Percentiles rank a stretch among this genome's conserved stretches.
Evolutionary conservation across 2,329 filamentous ascomycete genomes (phyloP).

Genomic region (Amphichorda felina): DNA sequence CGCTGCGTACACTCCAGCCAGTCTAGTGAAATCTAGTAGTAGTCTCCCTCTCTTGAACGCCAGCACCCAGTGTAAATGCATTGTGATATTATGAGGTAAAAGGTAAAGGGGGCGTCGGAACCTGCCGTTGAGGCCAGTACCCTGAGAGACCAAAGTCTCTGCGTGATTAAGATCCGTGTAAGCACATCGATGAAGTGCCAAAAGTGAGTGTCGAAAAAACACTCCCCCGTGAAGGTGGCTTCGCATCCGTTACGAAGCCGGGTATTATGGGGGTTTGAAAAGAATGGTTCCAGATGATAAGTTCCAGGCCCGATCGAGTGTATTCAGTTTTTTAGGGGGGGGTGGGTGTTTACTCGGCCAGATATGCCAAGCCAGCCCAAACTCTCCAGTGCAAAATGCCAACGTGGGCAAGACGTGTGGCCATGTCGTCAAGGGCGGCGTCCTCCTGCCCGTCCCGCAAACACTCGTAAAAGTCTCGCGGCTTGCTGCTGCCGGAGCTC

Average conservation of each 20-base stretch:
- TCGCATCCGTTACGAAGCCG: too few species aligned
- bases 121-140: background rate
- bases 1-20: background rate
- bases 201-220: background rate
- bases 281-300: too few species aligned
- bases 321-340: too few species aligned
- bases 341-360: constrained; percentile 52
- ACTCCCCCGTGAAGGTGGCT: too few species aligned
- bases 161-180: background rate
- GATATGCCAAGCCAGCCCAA: constrained; percentile 75
- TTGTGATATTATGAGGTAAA: background rate
- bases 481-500: constrained; percentile 12
- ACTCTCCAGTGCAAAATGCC: constrained; percentile 82
- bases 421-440: constrained; percentile 51
- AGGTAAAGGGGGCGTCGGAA: background rate
- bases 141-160: background rate
- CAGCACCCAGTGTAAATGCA: background rate
- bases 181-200: background rate
- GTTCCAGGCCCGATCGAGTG: too few species aligned
- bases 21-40: background rate
- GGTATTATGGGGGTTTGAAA: too few species aligned
- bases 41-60: background rate
- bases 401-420: constrained; percentile 70
- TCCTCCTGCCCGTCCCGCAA: constrained; percentile 36
- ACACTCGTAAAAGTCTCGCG: constrained; percentile 18